Evolutionary conservation across 345 rosid genomes (phyloP).

Genomic region (Lenwebbia sp.): DNA sequence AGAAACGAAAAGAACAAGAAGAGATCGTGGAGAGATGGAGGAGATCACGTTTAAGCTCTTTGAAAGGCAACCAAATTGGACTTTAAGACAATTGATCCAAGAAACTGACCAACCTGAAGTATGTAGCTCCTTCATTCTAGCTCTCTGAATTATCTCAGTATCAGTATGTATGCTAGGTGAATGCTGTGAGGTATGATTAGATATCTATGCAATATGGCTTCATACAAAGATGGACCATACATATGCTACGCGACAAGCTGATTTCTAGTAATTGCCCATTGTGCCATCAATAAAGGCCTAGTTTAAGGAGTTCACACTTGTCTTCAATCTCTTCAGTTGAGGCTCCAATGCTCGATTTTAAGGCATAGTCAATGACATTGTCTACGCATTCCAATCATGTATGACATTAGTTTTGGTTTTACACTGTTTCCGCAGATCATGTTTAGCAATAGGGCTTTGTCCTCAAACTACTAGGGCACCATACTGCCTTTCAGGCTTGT

Average conservation of each 20-base stretch:
- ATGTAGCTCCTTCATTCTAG: constrained; percentile 6
- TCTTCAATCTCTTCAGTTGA: background rate
- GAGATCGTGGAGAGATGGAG: constrained; percentile 87
- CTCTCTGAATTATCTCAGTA: background rate
- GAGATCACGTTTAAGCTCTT: constrained; percentile 85
- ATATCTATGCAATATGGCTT: background rate
- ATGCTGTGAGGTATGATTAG: background rate
- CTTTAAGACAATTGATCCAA: constrained; percentile 58
- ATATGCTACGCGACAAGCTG: background rate
- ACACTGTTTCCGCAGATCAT: background rate
- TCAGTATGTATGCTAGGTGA: background rate
- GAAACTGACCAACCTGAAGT: constrained; percentile 96
- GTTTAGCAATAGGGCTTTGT: background rate
- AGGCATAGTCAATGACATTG: background rate
- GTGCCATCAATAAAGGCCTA: background rate
- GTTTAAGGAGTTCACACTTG: background rate
- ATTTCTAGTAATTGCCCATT: background rate
- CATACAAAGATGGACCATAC: background rate
- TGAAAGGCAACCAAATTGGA: constrained; percentile 87
- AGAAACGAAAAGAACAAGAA: constrained; percentile 73
- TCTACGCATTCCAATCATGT: background rate
- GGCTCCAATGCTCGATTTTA: background rate
- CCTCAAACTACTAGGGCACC: background rate
- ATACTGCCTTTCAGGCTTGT: background rate
- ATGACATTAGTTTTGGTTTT: background rate